Percentiles rank a stretch among this genome's conserved stretches.
phyloP scores from a whole-genome alignment of 169 alveolate genomes.

The Prorocentrum cordatum region DNA sequence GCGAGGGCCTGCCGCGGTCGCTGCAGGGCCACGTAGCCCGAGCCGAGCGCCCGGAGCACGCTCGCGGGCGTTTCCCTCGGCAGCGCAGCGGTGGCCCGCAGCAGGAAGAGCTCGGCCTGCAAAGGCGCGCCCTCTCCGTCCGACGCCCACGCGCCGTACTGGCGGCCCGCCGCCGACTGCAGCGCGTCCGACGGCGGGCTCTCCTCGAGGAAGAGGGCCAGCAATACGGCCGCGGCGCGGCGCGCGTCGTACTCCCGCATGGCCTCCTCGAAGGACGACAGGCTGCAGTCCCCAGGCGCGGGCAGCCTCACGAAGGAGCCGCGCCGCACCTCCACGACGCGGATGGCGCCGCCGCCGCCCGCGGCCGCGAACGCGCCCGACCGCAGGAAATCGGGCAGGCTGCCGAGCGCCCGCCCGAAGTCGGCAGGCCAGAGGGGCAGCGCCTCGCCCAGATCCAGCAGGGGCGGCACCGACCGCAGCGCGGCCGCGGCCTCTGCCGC shows the following conservation, averaged over 20 bases:
- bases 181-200: background rate
- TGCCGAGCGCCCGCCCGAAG: slow-evolving; percentile 6
- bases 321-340: slow-evolving; percentile 23
- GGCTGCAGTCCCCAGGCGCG: background rate
- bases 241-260: slow-evolving; percentile 11
- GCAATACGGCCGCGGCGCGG: background rate
- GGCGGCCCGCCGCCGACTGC: background rate
- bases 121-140: too few species aligned
- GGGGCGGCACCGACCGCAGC: background rate
- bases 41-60: background rate
- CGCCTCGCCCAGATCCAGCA: slow-evolving; percentile 32
- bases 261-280: background rate
- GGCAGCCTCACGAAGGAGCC: slow-evolving; percentile 14
- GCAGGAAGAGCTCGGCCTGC: slow-evolving; percentile 1
- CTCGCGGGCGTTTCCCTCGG: background rate
- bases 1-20: background rate
- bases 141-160: background rate
- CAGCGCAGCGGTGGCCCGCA: slow-evolving; percentile 24
- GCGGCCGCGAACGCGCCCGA: background rate
- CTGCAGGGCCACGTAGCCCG: slow-evolving; percentile 26
- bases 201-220: slow-evolving; percentile 36
- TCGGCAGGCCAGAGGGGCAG: background rate
- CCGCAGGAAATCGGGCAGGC: background rate
- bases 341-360: background rate
- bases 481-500: background rate